These are phyloP conservation scores for Trapa bicornis DNA, from an alignment of 345 rosid species.

Conservation along the genomic window DNA sequence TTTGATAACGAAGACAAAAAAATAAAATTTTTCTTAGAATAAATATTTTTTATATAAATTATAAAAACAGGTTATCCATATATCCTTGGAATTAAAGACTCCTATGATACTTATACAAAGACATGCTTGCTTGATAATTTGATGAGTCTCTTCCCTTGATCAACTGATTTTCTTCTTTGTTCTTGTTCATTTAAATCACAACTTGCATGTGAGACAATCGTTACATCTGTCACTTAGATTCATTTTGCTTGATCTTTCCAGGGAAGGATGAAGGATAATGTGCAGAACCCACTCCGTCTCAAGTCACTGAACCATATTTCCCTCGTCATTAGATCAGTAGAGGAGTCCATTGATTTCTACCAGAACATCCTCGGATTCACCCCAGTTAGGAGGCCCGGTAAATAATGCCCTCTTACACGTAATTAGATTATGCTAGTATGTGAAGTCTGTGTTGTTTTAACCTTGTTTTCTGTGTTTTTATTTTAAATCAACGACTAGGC, in stretches of 20 bases:
- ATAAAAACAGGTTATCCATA: neutral
- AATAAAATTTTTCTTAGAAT: too few relatives aligned
- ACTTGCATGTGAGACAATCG: neutral
- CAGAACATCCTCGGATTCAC: conserved; percentile 62
- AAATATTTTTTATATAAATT: too few relatives aligned
- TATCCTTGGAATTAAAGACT: neutral
- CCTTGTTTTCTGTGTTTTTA: neutral
- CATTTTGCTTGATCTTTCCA: neutral
- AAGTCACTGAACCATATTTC: conserved; percentile 80
- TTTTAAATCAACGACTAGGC: conserved; percentile 22
- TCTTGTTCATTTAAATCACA: neutral
- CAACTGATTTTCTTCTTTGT: neutral
- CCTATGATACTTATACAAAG: neutral
- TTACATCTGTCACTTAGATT: neutral
- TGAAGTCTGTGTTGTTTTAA: neutral
- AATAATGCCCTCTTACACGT: neutral
- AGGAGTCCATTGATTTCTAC: conserved; percentile 60
- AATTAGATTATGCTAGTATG: too few relatives aligned
- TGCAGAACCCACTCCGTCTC: conserved; percentile 56
- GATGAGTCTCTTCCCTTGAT: neutral
- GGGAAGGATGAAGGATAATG: conserved; percentile 17
- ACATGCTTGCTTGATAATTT: neutral
- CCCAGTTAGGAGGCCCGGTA: conserved; percentile 77
- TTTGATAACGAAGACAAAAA: too few relatives aligned
- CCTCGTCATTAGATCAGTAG: conserved; percentile 49